A percentile compares a stretch with the other conserved stretches of the same genome.
Evolutionary conservation across 257 asterid genomes (phyloP).

Genomic region (Solanum neorickii): DNA sequence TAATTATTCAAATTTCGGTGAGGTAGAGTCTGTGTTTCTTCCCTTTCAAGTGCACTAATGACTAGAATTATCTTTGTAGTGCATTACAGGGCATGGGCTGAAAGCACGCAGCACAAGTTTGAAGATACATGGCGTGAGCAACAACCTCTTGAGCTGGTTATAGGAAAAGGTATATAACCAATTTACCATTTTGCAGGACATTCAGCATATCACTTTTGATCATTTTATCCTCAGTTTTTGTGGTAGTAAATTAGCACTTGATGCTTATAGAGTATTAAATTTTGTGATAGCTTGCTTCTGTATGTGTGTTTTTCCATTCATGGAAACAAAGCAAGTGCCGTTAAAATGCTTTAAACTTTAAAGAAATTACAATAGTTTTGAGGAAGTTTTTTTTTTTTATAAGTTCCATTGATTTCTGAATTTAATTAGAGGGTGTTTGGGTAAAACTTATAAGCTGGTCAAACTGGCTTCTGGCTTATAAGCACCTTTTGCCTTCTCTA

Average conservation of each 20-base stretch:
- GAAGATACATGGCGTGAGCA: conserved; percentile 98
- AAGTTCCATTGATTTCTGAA: not conserved
- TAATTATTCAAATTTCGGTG: not conserved
- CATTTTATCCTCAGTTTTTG: not conserved
- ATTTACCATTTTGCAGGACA: not conserved
- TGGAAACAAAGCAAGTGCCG: not conserved
- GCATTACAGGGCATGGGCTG: conserved; percentile 93
- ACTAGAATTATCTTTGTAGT: conserved; percentile 29
- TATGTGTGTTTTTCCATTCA: not conserved
- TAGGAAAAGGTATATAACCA: conserved; percentile 72
- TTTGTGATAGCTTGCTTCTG: not conserved
- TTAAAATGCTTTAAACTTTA: not conserved
- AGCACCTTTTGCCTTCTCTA: not conserved
- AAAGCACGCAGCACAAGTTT: conserved; percentile 78
- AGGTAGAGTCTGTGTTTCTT: not conserved
- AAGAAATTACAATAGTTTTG: not conserved
- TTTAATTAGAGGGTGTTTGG: not conserved
- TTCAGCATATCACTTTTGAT: not conserved
- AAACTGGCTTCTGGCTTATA: not conserved
- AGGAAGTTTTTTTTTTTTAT: not conserved
- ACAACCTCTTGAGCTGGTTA: conserved; percentile 76
- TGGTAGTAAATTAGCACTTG: not conserved
- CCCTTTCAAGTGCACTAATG: not conserved
- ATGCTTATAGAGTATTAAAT: not conserved
- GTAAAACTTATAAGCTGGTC: not conserved